Conservation (phyloP, 169 alveolate species). For the Plasmodium blacklocki region DNA sequence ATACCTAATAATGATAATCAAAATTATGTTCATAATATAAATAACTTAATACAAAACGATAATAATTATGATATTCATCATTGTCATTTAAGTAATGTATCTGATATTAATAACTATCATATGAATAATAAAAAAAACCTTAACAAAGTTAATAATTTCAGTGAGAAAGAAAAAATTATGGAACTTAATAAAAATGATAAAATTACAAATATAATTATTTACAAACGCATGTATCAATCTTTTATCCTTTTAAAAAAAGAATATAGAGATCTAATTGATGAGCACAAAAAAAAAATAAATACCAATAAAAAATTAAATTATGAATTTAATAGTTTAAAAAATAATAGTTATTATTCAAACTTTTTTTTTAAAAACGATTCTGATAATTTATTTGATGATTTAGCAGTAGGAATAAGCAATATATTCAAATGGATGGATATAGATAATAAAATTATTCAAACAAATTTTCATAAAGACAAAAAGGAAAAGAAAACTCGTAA, state of each 20-base stretch:
- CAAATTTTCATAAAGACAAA: not conserved
- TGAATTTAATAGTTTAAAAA: constrained; percentile 54
- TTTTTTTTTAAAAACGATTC: constrained; percentile 55
- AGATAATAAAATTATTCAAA: constrained; percentile 36
- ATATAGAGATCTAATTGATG: constrained; percentile 22
- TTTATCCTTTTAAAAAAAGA: constrained; percentile 42
- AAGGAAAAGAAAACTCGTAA: not conserved
- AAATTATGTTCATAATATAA: not conserved
- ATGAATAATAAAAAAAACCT: not conserved
- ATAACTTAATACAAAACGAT: not conserved
- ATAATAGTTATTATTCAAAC: constrained; percentile 55
- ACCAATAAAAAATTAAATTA: constrained; percentile 65
- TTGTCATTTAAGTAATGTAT: not conserved
- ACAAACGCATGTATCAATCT: constrained; percentile 74
- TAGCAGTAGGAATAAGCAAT: constrained; percentile 53
- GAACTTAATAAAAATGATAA: constrained; percentile 52
- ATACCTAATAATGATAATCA: not conserved
- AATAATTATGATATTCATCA: not conserved
- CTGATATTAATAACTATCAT: not conserved
- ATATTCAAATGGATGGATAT: constrained; percentile 71
- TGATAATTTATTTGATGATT: constrained; percentile 68
- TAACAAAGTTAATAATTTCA: not conserved
- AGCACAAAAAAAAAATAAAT: constrained; percentile 32
- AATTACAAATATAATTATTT: constrained; percentile 44
- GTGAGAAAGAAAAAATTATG: constrained; percentile 31